Conservation (phyloP, 225 moss, liverwort and hornwort species). For the Pseudoscleropodium purum region DNA sequence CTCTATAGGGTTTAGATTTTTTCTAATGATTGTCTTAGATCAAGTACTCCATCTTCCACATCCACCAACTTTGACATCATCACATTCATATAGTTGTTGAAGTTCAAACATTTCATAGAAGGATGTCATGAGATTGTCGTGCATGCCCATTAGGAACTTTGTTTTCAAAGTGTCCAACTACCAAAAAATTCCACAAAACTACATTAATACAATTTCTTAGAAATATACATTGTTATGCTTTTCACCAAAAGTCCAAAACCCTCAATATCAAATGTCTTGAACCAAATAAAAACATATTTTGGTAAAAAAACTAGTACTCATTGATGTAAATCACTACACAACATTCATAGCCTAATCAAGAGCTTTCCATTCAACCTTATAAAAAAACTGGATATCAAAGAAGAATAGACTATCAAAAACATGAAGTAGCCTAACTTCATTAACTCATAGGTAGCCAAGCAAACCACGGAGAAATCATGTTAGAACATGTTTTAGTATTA, state of each 20-base stretch:
- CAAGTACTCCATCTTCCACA: too few relatives aligned
- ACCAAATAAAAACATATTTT: not conserved
- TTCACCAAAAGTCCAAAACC: not conserved
- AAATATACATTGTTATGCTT: not conserved
- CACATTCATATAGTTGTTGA: not conserved
- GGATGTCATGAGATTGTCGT: not conserved
- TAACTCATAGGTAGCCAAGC: not conserved
- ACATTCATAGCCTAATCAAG: not conserved
- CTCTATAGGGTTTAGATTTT: too few relatives aligned
- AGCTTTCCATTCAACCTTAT: not conserved
- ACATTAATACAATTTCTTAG: not conserved
- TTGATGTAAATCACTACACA: not conserved
- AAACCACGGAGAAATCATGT: not conserved
- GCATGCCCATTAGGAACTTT: not conserved
- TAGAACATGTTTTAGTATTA: not conserved
- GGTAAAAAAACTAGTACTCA: not conserved
- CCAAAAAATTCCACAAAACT: not conserved
- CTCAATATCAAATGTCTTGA: not conserved
- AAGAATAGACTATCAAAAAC: not conserved
- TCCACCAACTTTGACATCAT: not conserved
- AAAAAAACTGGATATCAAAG: not conserved
- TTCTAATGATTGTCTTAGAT: too few relatives aligned
- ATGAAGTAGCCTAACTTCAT: not conserved
- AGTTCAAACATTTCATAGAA: not conserved
- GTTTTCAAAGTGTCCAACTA: not conserved